Evolutionary conservation across 192 early-diverging fungal genomes (phyloP).

Genomic region (Entophlyctis luteolus): DNA sequence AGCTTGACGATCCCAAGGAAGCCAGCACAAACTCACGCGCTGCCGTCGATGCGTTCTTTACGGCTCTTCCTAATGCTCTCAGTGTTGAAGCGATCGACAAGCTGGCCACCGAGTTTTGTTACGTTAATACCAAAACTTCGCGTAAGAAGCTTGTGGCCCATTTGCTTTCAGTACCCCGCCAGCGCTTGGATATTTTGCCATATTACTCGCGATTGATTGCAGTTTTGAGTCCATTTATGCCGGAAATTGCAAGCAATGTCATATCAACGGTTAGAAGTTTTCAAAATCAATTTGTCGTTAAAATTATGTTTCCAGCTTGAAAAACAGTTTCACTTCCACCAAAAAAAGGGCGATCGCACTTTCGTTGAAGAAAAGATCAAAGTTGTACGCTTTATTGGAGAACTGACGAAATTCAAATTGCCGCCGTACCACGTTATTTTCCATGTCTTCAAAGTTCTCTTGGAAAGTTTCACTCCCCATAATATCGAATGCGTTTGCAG

Average conservation of each 20-base stretch:
- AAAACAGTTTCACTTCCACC: slow-evolving; percentile 66
- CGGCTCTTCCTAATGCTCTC: slow-evolving; percentile 67
- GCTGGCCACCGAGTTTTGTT: slow-evolving; percentile 89
- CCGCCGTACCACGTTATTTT: slow-evolving; percentile 77
- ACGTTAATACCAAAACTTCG: slow-evolving; percentile 74
- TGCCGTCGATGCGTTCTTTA: slow-evolving; percentile 63
- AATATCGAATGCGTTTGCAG: slow-evolving; percentile 82
- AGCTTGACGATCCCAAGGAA: slow-evolving; percentile 42
- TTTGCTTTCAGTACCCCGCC: slow-evolving; percentile 73
- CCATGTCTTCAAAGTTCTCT: slow-evolving; percentile 74
- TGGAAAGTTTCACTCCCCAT: slow-evolving; percentile 80
- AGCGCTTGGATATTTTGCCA: slow-evolving; percentile 79
- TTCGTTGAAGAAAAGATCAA: slow-evolving; percentile 74
- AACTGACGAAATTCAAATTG: slow-evolving; percentile 91
- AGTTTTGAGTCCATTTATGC: slow-evolving; percentile 77
- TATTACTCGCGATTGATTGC: slow-evolving; percentile 89
- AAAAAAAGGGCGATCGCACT: slow-evolving; percentile 66
- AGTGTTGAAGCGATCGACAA: slow-evolving; percentile 86
- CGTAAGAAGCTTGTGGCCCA: slow-evolving; percentile 73
- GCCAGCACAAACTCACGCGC: slow-evolving; percentile 19
- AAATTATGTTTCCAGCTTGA: slow-evolving; percentile 67
- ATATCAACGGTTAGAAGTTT: slow-evolving; percentile 54
- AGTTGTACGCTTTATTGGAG: slow-evolving; percentile 73
- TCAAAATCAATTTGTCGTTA: background rate
- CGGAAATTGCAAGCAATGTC: slow-evolving; percentile 75